These are phyloP conservation scores for Oryza coarctata DNA, from an alignment of 176 grass and related monocot species.

Conservation along the genomic window DNA sequence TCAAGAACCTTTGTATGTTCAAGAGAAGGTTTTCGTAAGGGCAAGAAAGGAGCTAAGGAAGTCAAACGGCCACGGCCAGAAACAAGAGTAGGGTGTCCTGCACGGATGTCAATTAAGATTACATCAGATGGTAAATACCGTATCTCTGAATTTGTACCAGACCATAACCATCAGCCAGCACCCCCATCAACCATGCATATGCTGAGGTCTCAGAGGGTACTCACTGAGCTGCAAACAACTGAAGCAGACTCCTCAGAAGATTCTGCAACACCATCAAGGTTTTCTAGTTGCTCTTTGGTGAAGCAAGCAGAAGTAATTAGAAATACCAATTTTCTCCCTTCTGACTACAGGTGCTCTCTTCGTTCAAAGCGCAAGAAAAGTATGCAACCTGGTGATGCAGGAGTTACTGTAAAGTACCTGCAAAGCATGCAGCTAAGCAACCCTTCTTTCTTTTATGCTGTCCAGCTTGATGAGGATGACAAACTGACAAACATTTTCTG, in stretches of 20 bases:
- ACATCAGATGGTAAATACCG: conserved; percentile 64
- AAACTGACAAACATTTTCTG: conserved; percentile 91
- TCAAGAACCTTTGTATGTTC: conserved; percentile 94
- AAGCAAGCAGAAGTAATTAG: conserved; percentile 33
- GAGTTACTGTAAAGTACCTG: conserved; percentile 71
- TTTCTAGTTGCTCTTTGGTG: conserved; percentile 41
- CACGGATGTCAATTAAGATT: conserved; percentile 87
- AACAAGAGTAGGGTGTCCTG: conserved; percentile 82
- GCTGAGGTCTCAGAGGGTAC: conserved; percentile 80
- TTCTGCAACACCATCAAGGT: conserved; percentile 53
- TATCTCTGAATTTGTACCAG: conserved; percentile 67
- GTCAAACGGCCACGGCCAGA: conserved; percentile 79
- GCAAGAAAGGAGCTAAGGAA: conserved; percentile 88
- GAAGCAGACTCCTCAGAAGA: conserved; percentile 81
- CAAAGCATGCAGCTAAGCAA: conserved; percentile 75
- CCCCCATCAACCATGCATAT: conserved; percentile 91
- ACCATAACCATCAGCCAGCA: conserved; percentile 90
- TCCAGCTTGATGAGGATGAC: conserved; percentile 89
- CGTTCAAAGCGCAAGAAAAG: conserved; percentile 74
- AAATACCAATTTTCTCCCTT: conserved; percentile 53
- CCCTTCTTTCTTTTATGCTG: conserved; percentile 75
- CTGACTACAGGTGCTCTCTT: conserved; percentile 71
- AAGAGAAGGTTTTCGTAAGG: conserved; percentile 91
- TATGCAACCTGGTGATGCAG: conserved; percentile 84
- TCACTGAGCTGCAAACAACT: conserved; percentile 69